A percentile compares a stretch with the other conserved stretches of the same genome.
phyloP scores from a whole-genome alignment of 805 yeast species.

The Wickerhamiella sorbophila region DNA sequence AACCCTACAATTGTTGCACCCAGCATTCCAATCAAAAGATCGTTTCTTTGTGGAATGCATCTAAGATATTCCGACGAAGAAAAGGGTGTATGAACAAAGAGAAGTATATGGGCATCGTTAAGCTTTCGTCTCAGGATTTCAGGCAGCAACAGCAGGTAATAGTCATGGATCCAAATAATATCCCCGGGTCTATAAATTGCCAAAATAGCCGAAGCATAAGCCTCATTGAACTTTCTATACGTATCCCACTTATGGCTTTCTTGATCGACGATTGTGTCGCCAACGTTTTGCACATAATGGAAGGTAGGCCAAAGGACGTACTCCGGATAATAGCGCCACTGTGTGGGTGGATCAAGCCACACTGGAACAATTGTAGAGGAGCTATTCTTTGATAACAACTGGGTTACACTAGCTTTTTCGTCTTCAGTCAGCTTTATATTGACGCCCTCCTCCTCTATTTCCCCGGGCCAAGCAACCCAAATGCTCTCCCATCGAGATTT shows the following conservation, averaged over 20 bases:
- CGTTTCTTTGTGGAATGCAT: constrained; percentile 68
- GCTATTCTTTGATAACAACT: constrained; percentile 27
- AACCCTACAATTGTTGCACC: constrained; percentile 81
- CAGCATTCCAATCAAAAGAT: constrained; percentile 76
- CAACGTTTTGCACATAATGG: constrained; percentile 59
- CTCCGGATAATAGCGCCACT: constrained; percentile 88
- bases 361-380: constrained; percentile 37
- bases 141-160: constrained; percentile 67
- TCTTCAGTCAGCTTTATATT: constrained; percentile 32
- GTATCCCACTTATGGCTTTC: constrained; percentile 68
- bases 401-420: constrained; percentile 38
- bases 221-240: constrained; percentile 81
- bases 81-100: constrained; percentile 81
- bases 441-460: constrained; percentile 32
- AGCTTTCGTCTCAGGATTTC: constrained; percentile 66
- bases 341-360: constrained; percentile 62
- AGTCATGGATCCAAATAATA: constrained; percentile 85
- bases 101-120: constrained; percentile 60
- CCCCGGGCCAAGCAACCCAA: constrained; percentile 93
- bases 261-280: constrained; percentile 23
- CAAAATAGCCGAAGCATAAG: constrained; percentile 66
- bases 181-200: constrained; percentile 75
- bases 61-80: constrained; percentile 91
- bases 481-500: constrained; percentile 63
- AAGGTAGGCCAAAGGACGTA: constrained; percentile 85